A percentile compares a stretch with the other conserved stretches of the same genome.
Conservation (phyloP, 2,329 filamentous ascomycete species). For the Venturia aucupariae region DNA sequence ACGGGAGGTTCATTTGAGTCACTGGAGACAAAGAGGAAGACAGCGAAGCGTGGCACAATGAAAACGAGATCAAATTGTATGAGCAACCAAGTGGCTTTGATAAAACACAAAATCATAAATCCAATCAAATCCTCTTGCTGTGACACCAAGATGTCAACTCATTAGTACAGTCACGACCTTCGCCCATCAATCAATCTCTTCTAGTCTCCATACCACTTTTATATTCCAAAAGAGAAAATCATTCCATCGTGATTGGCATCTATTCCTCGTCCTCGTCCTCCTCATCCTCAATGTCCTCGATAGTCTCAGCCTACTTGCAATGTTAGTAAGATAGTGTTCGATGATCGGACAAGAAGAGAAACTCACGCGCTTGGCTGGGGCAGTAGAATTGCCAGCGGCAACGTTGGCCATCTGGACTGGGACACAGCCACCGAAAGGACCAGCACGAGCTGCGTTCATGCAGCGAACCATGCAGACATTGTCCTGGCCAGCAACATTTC, state of each 20-base stretch:
- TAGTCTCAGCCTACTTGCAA: not conserved
- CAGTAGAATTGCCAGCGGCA: not conserved
- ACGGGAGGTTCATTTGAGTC: not conserved
- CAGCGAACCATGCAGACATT: slow-evolving; percentile 56
- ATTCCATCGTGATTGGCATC: not conserved
- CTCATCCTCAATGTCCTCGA: not conserved
- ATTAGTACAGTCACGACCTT: not conserved
- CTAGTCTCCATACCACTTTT: not conserved
- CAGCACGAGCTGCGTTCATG: slow-evolving; percentile 48
- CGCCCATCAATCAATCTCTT: not conserved
- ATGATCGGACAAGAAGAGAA: not conserved
- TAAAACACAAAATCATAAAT: not conserved
- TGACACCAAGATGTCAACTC: not conserved
- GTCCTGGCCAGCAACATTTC: slow-evolving; percentile 48
- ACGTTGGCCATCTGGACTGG: slow-evolving; percentile 37
- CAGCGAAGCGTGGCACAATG: not conserved
- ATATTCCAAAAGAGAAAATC: not conserved
- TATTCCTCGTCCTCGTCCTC: slow-evolving; percentile 7
- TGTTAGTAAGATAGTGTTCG: not conserved
- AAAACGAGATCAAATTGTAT: not conserved
- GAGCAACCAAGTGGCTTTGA: not conserved
- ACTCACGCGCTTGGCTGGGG: slow-evolving; percentile 10
- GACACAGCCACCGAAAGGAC: slow-evolving; percentile 52
- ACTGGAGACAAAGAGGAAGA: not conserved
- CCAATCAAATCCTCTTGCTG: not conserved